These are phyloP conservation scores for Aspergillus sp. DNA, from an alignment of 2,329 filamentous ascomycete genomes.

Conservation along the genomic window DNA sequence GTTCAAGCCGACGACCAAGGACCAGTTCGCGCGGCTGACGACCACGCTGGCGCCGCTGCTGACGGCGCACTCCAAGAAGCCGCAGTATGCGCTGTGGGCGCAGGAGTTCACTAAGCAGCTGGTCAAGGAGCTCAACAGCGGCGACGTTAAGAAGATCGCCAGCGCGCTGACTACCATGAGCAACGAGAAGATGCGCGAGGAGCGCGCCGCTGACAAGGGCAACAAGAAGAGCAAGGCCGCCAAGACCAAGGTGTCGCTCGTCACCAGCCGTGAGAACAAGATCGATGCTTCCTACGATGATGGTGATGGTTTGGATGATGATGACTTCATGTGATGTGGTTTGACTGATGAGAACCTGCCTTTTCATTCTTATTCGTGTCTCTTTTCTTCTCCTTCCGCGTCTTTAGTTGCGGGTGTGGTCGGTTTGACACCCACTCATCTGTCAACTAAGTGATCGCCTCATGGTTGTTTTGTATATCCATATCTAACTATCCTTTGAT, in stretches of 20 bases:
- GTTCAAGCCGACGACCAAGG: slow-evolving; percentile 86
- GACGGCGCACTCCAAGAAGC: slow-evolving; percentile 72
- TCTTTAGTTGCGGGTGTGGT: slow-evolving; percentile 6
- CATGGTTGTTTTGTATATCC: slow-evolving; percentile 6
- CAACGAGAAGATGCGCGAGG: slow-evolving; percentile 98
- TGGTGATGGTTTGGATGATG: slow-evolving; percentile 75
- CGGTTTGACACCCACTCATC: not conserved
- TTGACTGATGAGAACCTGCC: not conserved
- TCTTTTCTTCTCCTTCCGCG: slow-evolving; percentile 8
- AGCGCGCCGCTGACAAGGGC: slow-evolving; percentile 90
- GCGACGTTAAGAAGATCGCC: slow-evolving; percentile 95
- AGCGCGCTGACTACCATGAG: slow-evolving; percentile 82
- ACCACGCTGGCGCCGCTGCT: slow-evolving; percentile 78
- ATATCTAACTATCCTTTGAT: not conserved
- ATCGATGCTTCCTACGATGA: slow-evolving; percentile 76
- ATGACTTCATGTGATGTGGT: slow-evolving; percentile 47
- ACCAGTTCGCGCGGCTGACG: slow-evolving; percentile 77
- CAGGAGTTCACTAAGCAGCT: slow-evolving; percentile 89
- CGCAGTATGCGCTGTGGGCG: slow-evolving; percentile 84
- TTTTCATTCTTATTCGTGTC: slow-evolving; percentile 10
- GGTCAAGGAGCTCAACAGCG: slow-evolving; percentile 79
- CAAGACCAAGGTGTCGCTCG: slow-evolving; percentile 87
- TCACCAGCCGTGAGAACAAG: slow-evolving; percentile 57
- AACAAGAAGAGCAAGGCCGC: slow-evolving; percentile 96
- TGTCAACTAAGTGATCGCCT: slow-evolving; percentile 3